Percentiles rank a stretch among this genome's conserved stretches.
phyloP scores from a whole-genome alignment of 495 filamentous ascomycete species.

The Penicillium tannophilum region DNA sequence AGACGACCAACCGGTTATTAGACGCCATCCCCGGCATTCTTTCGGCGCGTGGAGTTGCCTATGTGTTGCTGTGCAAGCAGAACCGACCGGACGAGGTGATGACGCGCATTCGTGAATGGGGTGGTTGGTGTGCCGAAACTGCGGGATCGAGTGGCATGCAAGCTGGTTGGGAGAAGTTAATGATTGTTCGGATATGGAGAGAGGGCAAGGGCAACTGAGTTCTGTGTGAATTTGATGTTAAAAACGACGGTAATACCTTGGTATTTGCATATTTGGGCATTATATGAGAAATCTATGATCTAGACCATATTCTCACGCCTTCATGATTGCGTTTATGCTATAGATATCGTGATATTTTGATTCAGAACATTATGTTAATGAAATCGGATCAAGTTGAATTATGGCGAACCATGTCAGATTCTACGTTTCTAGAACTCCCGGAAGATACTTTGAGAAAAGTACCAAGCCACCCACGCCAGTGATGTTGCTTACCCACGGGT shows the following conservation, averaged over 20 bases:
- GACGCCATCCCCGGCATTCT: slow-evolving; percentile 64
- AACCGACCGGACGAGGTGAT: slow-evolving; percentile 80
- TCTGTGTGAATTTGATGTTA: neutral
- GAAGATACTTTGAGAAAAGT: neutral
- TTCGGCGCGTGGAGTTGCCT: slow-evolving; percentile 72
- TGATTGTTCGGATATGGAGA: slow-evolving; percentile 78
- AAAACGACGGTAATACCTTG: neutral
- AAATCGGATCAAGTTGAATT: neutral
- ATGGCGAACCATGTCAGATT: neutral
- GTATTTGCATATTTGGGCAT: neutral
- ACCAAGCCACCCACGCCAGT: neutral
- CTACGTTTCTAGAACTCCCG: neutral
- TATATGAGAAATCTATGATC: neutral
- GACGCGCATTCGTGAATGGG: slow-evolving; percentile 57
- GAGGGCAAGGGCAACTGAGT: slow-evolving; percentile 17
- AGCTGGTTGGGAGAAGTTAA: slow-evolving; percentile 90
- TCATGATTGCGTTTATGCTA: neutral
- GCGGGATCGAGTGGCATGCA: slow-evolving; percentile 81
- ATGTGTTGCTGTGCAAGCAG: slow-evolving; percentile 85
- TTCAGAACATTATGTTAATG: neutral
- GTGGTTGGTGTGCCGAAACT: slow-evolving; percentile 72
- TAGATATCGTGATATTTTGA: neutral
- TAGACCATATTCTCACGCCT: neutral
- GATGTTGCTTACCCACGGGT: neutral
- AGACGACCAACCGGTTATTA: slow-evolving; percentile 79